A percentile compares a stretch with the other conserved stretches of the same genome.
Evolutionary conservation across 768 basidiomycete genomes (phyloP).

Genomic region (Crucibulum laeve): DNA sequence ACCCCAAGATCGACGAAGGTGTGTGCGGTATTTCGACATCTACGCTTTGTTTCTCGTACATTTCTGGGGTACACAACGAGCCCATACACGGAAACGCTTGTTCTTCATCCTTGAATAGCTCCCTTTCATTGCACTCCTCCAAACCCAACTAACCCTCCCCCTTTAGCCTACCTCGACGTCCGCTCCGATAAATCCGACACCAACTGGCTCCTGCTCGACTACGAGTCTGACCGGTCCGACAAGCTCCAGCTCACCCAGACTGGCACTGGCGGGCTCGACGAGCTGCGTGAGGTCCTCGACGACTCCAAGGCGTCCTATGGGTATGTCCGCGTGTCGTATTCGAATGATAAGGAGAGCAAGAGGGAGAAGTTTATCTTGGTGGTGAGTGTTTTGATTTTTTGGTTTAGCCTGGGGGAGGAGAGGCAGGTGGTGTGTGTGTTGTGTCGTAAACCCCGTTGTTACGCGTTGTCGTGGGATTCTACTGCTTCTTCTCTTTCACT

Average conservation of each 20-base stretch:
- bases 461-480: no score
- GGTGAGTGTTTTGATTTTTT: slow-evolving; percentile 24
- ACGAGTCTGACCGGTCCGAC: slow-evolving; percentile 82
- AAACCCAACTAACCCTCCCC: slow-evolving; percentile 19
- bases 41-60: background rate
- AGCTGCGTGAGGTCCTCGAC: slow-evolving; percentile 69
- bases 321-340: slow-evolving; percentile 79
- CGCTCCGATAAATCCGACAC: slow-evolving; percentile 81
- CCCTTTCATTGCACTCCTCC: slow-evolving; percentile 1
- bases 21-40: slow-evolving; percentile 11
- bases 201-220: slow-evolving; percentile 90
- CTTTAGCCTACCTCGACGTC: slow-evolving; percentile 81
- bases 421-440: no score
- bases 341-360: slow-evolving; percentile 81
- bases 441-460: no score
- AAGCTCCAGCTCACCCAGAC: slow-evolving; percentile 74
- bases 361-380: slow-evolving; percentile 89
- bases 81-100: background rate
- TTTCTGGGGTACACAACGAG: background rate
- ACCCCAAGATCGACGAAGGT: slow-evolving; percentile 74
- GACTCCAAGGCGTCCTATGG: slow-evolving; percentile 78
- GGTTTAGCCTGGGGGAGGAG: no score
- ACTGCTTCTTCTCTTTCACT: no score
- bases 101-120: slow-evolving; percentile 7
- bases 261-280: slow-evolving; percentile 74